Conservation (phyloP, 208 protist genomes). For the Wallacemonas sp. region DNA sequence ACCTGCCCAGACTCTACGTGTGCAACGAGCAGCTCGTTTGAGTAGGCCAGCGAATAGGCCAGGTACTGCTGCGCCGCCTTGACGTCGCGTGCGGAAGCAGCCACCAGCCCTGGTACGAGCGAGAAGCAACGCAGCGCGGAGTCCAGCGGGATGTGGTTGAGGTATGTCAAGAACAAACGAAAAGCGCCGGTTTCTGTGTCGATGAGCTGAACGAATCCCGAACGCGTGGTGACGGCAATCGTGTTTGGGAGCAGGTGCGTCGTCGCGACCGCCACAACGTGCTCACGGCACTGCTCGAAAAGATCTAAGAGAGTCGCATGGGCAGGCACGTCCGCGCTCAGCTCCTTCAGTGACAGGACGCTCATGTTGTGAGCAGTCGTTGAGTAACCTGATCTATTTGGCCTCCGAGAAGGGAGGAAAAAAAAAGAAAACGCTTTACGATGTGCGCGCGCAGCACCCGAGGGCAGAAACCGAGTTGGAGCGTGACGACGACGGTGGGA, state of each 20-base stretch:
- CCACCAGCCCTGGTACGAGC: conserved; percentile 52
- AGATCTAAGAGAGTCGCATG: conserved; percentile 51
- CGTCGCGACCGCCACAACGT: conserved; percentile 56
- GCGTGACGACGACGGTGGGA: no score
- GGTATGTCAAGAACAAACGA: conserved; percentile 74
- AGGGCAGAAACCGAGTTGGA: not conserved
- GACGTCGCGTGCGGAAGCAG: not conserved
- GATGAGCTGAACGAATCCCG: conserved; percentile 82
- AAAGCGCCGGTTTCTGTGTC: conserved; percentile 61
- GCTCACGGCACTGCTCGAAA: conserved; percentile 63
- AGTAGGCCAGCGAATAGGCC: conserved; percentile 76
- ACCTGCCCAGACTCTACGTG: conserved; percentile 52
- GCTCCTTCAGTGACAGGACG: conserved; percentile 47
- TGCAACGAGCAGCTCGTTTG: conserved; percentile 82
- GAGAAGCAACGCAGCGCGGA: conserved; percentile 74
- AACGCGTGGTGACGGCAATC: conserved; percentile 66
- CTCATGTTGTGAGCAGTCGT: conserved; percentile 24
- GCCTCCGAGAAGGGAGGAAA: not conserved
- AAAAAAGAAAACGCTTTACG: conserved; percentile 7
- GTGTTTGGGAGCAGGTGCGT: conserved; percentile 40
- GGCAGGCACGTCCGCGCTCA: conserved; percentile 35
- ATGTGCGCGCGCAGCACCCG: not conserved
- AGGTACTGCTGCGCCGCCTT: conserved; percentile 31
- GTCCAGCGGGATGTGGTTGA: conserved; percentile 63
- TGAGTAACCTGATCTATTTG: not conserved